Base-by-base conservation (phyloP, 2,329 filamentous ascomycete genomes). In the Cladorrhinum sp. region DNA sequence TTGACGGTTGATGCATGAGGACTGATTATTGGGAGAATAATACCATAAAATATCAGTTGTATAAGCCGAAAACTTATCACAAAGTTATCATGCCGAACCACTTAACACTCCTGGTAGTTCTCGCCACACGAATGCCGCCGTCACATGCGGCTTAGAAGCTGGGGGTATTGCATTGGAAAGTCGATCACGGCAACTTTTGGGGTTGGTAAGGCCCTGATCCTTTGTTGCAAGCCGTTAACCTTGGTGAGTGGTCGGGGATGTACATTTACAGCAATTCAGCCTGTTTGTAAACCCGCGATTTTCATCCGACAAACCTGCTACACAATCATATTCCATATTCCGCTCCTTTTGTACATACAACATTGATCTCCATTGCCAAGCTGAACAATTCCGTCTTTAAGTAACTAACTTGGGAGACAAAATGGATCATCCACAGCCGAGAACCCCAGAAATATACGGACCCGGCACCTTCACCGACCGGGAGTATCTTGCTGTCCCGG, bases 391-490 rank as follows among this genome's bases (percentile, higher is more conserved):
- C 32, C 16, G 32, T 20, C 25, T 27, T 22, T 12, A 24, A 22
- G 3, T 18, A 13, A 38, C 20, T 13, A 5, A 18, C 23, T 55
- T 36, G 29, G 16, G 27, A 49, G 18, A 25, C 38, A 29, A 25
- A 24, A 18, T 24, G 25, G 16, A 24, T 27, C 18, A 23, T 5
- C n/a, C n/a, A n/a, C 41, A 53, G 16, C 51, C 53, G 10, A 65
- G 27, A 38, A 64, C 65, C 38, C 58, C 67, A 10, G 66, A 70
- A 41, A 64, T 68, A 45, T 74, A 75, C 60, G 72, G 73, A 5
- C 69, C 70, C 1, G 73, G 72, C 16, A 70, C 72, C 7, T 70
- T 66, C 59, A 67, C 67, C 7, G 72, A 75, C 61, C 61, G 55
- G 7, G 55, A 51, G 3, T 71, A 70, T 52, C 64, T 67, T 0